phyloP scores from a whole-genome alignment of 805 yeast species.

The Candida pini region DNA sequence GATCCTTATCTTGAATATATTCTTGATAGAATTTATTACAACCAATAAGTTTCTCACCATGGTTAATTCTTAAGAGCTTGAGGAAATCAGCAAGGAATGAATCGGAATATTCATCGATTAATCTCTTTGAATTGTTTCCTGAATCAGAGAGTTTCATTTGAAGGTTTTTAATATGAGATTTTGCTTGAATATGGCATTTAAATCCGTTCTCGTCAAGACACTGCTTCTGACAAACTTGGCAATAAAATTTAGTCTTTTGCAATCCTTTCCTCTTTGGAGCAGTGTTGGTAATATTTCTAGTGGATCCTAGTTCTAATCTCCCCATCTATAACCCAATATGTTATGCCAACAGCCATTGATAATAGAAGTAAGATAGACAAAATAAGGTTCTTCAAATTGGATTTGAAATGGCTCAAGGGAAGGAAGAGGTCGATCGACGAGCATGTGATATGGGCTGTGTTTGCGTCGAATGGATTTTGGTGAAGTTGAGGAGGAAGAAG shows the following conservation, averaged over 20 bases:
- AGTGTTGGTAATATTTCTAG: conserved; percentile 69
- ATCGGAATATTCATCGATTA: conserved; percentile 51
- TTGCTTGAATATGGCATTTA: conserved; percentile 82
- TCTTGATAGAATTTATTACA: conserved; percentile 90
- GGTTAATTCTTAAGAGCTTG: conserved; percentile 53
- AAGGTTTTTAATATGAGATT: conserved; percentile 62
- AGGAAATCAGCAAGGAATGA: conserved; percentile 64
- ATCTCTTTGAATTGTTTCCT: conserved; percentile 22
- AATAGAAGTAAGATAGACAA: too few relatives aligned
- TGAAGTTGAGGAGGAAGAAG: too few relatives aligned
- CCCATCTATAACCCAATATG: conserved; percentile 46
- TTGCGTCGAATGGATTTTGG: too few relatives aligned
- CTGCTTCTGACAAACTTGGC: conserved; percentile 89
- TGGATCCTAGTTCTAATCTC: conserved; percentile 56
- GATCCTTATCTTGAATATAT: conserved; percentile 74
- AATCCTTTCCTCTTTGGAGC: conserved; percentile 80
- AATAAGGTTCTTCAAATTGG: too few relatives aligned
- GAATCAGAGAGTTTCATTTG: conserved; percentile 38
- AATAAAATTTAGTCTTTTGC: conserved; percentile 80
- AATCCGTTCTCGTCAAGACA: conserved; percentile 96
- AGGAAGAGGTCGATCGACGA: too few relatives aligned
- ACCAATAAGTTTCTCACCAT: conserved; percentile 74
- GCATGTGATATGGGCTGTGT: too few relatives aligned
- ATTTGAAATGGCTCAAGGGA: too few relatives aligned
- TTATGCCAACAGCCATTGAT: too few relatives aligned